Base-by-base conservation (phyloP, 371 early-diverging fungal genomes). In the Mucor plumbeus region DNA sequence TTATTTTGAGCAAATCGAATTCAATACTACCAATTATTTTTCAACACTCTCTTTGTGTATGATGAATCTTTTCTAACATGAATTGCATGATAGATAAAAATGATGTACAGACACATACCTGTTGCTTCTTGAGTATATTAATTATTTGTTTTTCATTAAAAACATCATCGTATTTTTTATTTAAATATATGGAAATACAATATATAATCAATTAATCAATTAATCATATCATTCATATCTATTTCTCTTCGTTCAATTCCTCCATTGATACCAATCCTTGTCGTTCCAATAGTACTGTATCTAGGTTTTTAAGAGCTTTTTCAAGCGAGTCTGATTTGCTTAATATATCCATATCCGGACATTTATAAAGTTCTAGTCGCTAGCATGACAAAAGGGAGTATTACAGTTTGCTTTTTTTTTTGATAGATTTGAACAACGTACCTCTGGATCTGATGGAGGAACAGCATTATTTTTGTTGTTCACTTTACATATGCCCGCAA, bases 391-490 rank as follows among this genome's bases (percentile, higher is more conserved):
- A 3, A 26, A 4, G 35, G 53, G 14, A n/a, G 17, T 10, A n/a
- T 31, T 0, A 39, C 19, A 17, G 48, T 19, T 36, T 17, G 38
- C 2, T 8, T 9, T 41, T 26, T 21, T 17, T 4, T 7, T 0
- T 39, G 8, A 57, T 4, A 14, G 11, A 15, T 3, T 40, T 10
- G 2, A 39, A 40, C 26, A 26, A 5, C 41, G 68, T 78, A 74
- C 78, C 66, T 74, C 59, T 31, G 64, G 64, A 61, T 72, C 69
- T 7, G 70, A 57, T 5, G 66, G 21, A 26, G 71, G 13, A n/a
- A 78, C 39, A 0, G 14, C 15, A 54, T 78, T 64, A 33, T 78
- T 78, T 15, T 58, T 64, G 47, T 78, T 78, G 7, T 59, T 74
- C 3, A 74, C 44, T 15, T 65, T 67, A 36, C 68, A 71, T 4